Conservation (phyloP, 805 yeast genomes). For the Yarrowia keelungensis region DNA sequence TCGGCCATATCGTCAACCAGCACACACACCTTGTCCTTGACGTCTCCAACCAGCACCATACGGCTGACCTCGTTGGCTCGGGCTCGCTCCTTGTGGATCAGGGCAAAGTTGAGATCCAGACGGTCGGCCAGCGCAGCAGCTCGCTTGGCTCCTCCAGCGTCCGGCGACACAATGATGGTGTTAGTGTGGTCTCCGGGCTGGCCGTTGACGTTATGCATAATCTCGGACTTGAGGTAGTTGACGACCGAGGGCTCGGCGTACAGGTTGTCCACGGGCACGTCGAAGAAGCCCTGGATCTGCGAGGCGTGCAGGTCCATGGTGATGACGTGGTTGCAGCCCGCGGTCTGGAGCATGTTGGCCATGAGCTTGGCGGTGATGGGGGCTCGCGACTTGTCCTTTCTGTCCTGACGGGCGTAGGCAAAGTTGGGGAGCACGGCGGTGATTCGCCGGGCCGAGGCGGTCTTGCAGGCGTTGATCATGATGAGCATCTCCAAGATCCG, state of each 20-base stretch:
- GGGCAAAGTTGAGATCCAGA: slow-evolving; percentile 89
- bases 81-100: slow-evolving; percentile 96
- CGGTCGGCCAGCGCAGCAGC: slow-evolving; percentile 97
- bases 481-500: slow-evolving; percentile 84
- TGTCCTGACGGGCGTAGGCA: slow-evolving; percentile 97
- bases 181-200: slow-evolving; percentile 54
- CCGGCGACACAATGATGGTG: slow-evolving; percentile 90
- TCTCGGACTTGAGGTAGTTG: slow-evolving; percentile 65
- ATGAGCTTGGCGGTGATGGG: slow-evolving; percentile 95
- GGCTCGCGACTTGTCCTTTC: slow-evolving; percentile 94
- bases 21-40: slow-evolving; percentile 80
- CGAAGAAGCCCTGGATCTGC: slow-evolving; percentile 97
- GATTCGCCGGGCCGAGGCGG: slow-evolving; percentile 93
- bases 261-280: slow-evolving; percentile 93
- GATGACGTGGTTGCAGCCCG: slow-evolving; percentile 95
- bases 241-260: slow-evolving; percentile 95
- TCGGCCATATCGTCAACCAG: slow-evolving; percentile 98
- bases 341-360: slow-evolving; percentile 91
- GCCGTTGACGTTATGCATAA: slow-evolving; percentile 56
- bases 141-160: slow-evolving; percentile 99
- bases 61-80: slow-evolving; percentile 95
- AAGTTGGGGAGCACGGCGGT: slow-evolving; percentile 96
- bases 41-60: slow-evolving; percentile 98
- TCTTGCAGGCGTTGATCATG: slow-evolving; percentile 91
- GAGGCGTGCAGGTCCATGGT: slow-evolving; percentile 98